Evolutionary conservation across 2,329 filamentous ascomycete species (phyloP).

Genomic region (Hypoxylon sp.): DNA sequence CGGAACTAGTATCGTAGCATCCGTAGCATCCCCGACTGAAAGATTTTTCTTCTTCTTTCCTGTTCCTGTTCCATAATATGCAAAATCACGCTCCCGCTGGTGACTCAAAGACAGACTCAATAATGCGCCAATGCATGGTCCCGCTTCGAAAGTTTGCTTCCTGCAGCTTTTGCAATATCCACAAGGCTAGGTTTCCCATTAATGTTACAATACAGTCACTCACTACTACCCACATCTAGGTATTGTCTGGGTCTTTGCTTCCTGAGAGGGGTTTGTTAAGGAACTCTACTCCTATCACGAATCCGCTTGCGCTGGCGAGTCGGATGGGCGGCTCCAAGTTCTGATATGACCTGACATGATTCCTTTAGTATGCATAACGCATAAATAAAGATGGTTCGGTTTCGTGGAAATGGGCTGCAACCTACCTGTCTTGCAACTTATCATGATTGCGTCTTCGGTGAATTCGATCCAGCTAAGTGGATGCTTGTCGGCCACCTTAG

Average conservation of each 20-base stretch:
- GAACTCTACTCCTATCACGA: constrained; percentile 18
- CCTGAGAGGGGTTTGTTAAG: not conserved
- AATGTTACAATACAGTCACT: constrained; percentile 10
- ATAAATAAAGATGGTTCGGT: not conserved
- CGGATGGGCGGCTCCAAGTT: constrained; percentile 61
- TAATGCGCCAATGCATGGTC: constrained; percentile 4
- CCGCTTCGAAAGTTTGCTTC: constrained; percentile 4
- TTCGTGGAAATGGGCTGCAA: constrained; percentile 40
- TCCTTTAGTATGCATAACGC: constrained; percentile 27
- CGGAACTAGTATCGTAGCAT: constrained; percentile 28
- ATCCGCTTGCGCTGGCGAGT: constrained; percentile 53
- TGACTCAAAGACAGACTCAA: constrained; percentile 16
- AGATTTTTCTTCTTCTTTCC: constrained; percentile 17
- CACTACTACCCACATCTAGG: not conserved
- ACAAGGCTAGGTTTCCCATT: constrained; percentile 4
- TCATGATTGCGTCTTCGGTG: constrained; percentile 92
- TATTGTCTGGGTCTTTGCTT: constrained; percentile 6
- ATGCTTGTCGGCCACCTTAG: constrained; percentile 87
- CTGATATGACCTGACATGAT: constrained; percentile 57
- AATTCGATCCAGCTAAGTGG: constrained; percentile 94
- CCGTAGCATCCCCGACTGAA: constrained; percentile 18
- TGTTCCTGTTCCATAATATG: constrained; percentile 8
- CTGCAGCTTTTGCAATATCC: constrained; percentile 9
- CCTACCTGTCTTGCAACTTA: constrained; percentile 90
- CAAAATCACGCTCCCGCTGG: constrained; percentile 29